Evolutionary conservation across 2,329 filamentous ascomycete genomes (phyloP).

Genomic region (Cladorrhinum sp.): DNA sequence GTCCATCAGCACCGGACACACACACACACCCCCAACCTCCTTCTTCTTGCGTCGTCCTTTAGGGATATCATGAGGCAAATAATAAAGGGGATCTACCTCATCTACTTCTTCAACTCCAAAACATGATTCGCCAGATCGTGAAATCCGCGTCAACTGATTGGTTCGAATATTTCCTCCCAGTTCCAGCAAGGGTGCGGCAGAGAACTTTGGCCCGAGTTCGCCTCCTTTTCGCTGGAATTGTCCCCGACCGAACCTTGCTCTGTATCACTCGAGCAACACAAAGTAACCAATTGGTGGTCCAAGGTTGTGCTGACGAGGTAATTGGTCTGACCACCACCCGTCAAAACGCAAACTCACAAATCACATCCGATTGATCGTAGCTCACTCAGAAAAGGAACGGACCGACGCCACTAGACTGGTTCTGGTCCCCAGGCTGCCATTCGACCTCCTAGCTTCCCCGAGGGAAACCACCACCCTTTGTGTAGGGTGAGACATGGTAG

Average conservation of each 20-base stretch:
- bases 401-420: not conserved
- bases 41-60: not conserved
- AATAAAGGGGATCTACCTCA: not conserved
- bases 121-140: not conserved
- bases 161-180: not conserved
- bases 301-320: not conserved
- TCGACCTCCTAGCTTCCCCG: not conserved
- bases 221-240: not conserved
- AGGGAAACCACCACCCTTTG: not conserved
- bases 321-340: not conserved
- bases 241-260: not conserved
- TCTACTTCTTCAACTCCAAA: not conserved
- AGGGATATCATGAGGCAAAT: not conserved
- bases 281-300: not conserved
- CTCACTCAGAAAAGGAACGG: not conserved
- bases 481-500: not conserved
- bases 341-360: not conserved
- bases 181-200: not conserved
- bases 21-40: not conserved
- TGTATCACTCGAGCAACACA: not conserved
- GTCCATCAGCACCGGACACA: not conserved
- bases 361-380: not conserved
- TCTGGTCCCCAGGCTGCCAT: not conserved
- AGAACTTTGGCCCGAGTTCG: not conserved
- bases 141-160: not conserved